A percentile compares a stretch with the other conserved stretches of the same genome.
These are phyloP conservation scores for Zygnema cylindricum DNA, from an alignment of 139 green algal genomes.

Conservation along the genomic window DNA sequence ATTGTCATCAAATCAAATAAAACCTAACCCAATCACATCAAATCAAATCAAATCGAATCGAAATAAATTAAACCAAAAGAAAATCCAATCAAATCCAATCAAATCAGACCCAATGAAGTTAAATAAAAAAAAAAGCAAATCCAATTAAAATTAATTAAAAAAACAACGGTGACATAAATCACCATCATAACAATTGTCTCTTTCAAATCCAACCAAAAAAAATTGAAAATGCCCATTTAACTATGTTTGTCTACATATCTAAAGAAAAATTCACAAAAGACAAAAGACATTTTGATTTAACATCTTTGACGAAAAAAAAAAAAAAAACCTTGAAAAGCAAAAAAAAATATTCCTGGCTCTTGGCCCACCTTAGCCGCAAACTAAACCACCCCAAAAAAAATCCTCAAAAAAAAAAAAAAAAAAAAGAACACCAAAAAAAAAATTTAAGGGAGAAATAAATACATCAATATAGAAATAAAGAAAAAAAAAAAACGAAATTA, in stretches of 20 bases:
- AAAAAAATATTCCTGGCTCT: no score
- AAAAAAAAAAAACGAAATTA: neutral
- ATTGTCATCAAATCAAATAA: neutral
- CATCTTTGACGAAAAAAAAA: neutral
- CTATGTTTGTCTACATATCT: no score
- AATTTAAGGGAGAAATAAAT: neutral
- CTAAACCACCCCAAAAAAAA: no score
- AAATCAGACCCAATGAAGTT: neutral
- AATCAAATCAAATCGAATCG: neutral
- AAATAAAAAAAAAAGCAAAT: neutral
- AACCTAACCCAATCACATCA: neutral
- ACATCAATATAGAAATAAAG: neutral
- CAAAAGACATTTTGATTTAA: neutral
- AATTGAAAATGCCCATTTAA: no score
- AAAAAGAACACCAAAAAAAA: constrained; percentile 9
- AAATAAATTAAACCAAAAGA: neutral
- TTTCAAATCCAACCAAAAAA: no score
- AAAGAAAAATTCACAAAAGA: neutral
- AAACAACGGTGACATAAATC: no score
- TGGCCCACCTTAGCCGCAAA: no score
- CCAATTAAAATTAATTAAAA: neutral
- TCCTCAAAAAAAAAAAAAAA: neutral
- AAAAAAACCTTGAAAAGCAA: neutral
- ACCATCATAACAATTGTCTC: no score
- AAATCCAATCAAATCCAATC: neutral